Evolutionary conservation across 305 asterid genomes (phyloP), one percentile per base, ranked within the genome.

Genomic region (Fraxinus baroniana): DNA sequence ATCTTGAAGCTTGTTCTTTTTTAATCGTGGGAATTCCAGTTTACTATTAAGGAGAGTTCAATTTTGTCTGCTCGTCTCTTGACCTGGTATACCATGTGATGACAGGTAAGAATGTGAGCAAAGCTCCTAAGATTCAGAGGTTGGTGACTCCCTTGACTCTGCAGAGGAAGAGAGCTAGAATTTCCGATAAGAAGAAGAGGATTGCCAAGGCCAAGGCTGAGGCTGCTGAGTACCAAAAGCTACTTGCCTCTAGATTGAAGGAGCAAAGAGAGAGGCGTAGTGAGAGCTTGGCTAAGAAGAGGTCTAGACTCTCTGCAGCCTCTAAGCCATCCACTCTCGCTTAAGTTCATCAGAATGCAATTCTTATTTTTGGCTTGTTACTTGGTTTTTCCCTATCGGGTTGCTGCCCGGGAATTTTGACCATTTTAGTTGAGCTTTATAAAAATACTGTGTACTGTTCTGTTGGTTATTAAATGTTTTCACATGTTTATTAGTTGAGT

Each of bases 101-200:
- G 13, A 36, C 81, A 78, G 81, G 81, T 20, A 78, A 78, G 60
- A 78, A 78, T 8, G 81, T 78, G 5, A 78, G 81, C 76, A 78
- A 78, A 52, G 80, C 80, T 78, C 80, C 80, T n/a, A 78, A 78
- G 46, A 78, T 78, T 49, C 80, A 78, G 46, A 78, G 81, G 81
- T 10, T 78, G 76, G 76, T 78, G 75, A 78, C 81, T 20, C 81
- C 81, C 62, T 78, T 78, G 62, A 78, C 81, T 18, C 22, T 78
- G 75, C 81, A 78, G 72, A 78, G 81, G 52, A 78, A 78, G 74
- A 49, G 80, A 32, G 80, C 80, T 32, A 78, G 80, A 57, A 78
- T 78, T 78, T 15, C 81, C 0, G 81, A 78, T n/a, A 78, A 78
- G 81, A 78, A 78, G 60, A 78, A 78, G 81, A 78, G 81, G 24